A percentile compares a stretch with the other conserved stretches of the same genome.
phyloP scores from a whole-genome alignment of 371 early-diverging fungal species.

The Lichtheimia ornata region DNA sequence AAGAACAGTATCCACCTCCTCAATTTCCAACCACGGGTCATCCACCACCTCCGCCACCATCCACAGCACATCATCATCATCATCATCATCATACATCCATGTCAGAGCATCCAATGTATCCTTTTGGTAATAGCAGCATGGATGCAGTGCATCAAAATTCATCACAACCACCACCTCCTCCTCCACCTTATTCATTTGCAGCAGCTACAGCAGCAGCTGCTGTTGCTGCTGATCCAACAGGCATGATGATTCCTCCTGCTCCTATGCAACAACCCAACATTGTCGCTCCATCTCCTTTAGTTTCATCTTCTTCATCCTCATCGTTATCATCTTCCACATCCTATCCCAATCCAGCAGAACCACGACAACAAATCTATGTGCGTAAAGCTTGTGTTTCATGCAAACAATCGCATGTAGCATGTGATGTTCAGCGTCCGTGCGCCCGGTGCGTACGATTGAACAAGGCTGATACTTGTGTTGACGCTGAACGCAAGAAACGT shows the following conservation, averaged over 20 bases:
- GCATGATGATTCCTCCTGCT: constrained; percentile 3
- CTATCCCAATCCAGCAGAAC: constrained; percentile 3
- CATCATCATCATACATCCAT: too few species aligned
- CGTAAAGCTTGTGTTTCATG: constrained; percentile 62
- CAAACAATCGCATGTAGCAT: constrained; percentile 58
- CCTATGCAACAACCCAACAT: not conserved
- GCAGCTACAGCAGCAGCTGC: not conserved
- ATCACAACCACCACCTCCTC: not conserved
- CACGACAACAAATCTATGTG: constrained; percentile 34
- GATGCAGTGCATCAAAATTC: not conserved
- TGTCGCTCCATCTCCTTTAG: constrained; percentile 5
- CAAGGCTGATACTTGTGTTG: constrained; percentile 52
- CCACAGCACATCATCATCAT: too few species aligned
- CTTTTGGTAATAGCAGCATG: not conserved
- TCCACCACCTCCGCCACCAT: too few species aligned
- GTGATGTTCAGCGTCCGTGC: constrained; percentile 61
- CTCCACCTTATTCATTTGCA: not conserved
- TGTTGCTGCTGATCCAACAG: not conserved
- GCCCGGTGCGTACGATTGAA: constrained; percentile 57
- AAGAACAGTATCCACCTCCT: constrained; percentile 1
- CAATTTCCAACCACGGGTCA: not conserved
- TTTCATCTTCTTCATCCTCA: constrained; percentile 7
- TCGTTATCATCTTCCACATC: constrained; percentile 10
- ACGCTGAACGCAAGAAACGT: constrained; percentile 60
- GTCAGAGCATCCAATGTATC: not conserved